A percentile compares a stretch with the other conserved stretches of the same genome.
Evolutionary conservation across 768 basidiomycete species (phyloP).

Genomic region (Russula olivacea): DNA sequence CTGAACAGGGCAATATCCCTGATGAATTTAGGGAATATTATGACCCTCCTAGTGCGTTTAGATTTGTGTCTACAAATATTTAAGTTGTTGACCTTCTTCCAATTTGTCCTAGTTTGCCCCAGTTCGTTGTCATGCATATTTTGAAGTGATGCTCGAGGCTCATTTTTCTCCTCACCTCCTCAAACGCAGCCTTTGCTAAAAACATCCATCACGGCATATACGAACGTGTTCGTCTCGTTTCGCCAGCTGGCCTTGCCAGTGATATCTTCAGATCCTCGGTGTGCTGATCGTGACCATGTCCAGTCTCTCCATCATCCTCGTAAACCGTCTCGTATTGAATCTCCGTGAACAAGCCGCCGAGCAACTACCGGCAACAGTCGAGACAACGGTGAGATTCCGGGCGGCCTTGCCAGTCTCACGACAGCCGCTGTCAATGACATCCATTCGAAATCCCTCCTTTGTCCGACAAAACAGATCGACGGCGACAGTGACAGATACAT

Average conservation of each 20-base stretch:
- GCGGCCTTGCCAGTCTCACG: background rate
- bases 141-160: background rate
- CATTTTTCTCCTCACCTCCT: background rate
- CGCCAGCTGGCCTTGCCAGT: background rate
- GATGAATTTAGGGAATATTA: conserved; percentile 15
- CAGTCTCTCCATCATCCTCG: conserved; percentile 10
- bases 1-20: conserved; percentile 5
- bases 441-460: background rate
- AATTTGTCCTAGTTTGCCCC: conserved; percentile 4
- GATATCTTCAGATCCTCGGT: background rate
- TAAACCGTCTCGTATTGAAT: conserved; percentile 18
- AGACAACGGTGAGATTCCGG: conserved; percentile 5
- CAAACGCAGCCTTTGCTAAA: conserved; percentile 3
- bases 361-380: background rate
- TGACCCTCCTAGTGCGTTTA: conserved; percentile 7
- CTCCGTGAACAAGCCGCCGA: conserved; percentile 1
- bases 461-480: background rate
- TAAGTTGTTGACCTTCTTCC: background rate
- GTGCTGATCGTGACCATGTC: background rate
- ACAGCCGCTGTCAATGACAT: background rate
- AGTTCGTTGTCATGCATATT: background rate
- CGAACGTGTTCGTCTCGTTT: conserved; percentile 18
- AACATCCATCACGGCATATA: background rate
- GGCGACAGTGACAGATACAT: background rate
- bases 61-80: background rate